Conservation (phyloP, 2,329 filamentous ascomycete genomes). For the Paecilomyces sp. region DNA sequence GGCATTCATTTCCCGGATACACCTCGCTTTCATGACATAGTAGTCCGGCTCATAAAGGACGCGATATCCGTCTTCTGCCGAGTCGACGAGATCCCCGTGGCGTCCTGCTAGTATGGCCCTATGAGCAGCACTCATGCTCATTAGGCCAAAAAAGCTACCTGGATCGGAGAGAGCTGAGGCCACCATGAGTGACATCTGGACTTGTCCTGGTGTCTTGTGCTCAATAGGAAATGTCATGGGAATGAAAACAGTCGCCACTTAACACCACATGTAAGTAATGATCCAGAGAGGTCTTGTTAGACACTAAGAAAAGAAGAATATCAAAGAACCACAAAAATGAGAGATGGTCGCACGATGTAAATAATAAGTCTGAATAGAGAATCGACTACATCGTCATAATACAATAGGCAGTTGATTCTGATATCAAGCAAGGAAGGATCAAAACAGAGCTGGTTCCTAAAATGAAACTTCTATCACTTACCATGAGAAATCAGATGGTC, state of each 20-base stretch:
- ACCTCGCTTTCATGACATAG: constrained; percentile 30
- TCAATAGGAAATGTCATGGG: constrained; percentile 33
- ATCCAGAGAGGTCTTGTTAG: neutral
- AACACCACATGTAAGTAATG: constrained; percentile 12
- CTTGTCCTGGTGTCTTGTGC: constrained; percentile 13
- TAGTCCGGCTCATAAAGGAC: constrained; percentile 27
- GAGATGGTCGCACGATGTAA: neutral
- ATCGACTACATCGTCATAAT: neutral
- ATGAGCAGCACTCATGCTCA: constrained; percentile 34
- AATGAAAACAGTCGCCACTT: constrained; percentile 27
- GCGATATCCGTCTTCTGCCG: constrained; percentile 8
- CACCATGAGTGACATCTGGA: constrained; percentile 22
- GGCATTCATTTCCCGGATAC: constrained; percentile 24
- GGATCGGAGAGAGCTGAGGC: constrained; percentile 26
- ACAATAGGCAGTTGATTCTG: neutral
- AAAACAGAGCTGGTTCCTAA: neutral
- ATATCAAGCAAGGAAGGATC: neutral
- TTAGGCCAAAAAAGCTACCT: constrained; percentile 31
- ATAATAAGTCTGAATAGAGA: neutral
- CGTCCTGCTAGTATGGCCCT: constrained; percentile 23
- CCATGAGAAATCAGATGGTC: constrained; percentile 26
- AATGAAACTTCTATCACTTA: constrained; percentile 12
- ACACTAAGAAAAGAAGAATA: neutral
- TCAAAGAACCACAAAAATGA: neutral
- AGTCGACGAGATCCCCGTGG: constrained; percentile 15